These are phyloP conservation scores for Nemania diffusa DNA, from an alignment of 2,329 filamentous ascomycete genomes.

Conservation along the genomic window DNA sequence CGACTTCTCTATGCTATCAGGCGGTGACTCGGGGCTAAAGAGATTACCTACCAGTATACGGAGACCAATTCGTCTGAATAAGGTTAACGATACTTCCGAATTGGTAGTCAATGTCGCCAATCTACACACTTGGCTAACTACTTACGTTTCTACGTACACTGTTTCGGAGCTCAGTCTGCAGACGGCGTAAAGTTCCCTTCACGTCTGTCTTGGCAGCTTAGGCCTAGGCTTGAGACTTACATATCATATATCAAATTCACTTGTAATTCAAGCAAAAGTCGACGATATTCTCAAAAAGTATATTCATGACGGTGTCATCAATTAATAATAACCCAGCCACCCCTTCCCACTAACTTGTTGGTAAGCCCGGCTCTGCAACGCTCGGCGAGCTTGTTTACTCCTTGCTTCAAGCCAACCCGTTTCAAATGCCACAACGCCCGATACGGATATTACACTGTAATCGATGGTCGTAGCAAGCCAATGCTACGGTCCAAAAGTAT, in stretches of 20 bases:
- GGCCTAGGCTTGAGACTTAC: background rate
- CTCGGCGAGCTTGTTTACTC: background rate
- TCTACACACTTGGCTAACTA: background rate
- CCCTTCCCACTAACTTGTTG: background rate
- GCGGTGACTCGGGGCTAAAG: background rate
- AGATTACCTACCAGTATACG: background rate
- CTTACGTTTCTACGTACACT: background rate
- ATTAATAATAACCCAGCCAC: conserved; percentile 20
- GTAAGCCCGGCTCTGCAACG: conserved; percentile 12
- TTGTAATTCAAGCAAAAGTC: background rate
- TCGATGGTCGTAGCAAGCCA: conserved; percentile 16
- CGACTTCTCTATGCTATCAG: background rate
- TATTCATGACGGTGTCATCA: conserved; percentile 15
- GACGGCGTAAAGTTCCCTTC: background rate
- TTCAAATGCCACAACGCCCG: conserved; percentile 31
- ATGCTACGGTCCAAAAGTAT: conserved; percentile 23
- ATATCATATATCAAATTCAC: background rate
- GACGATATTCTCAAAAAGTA: conserved; percentile 12
- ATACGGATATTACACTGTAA: conserved; percentile 30
- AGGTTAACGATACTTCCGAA: background rate
- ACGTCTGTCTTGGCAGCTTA: background rate
- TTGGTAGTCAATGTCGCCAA: background rate
- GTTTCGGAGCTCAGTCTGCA: too few species aligned
- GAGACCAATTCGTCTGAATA: too few species aligned
- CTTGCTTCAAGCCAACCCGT: conserved; percentile 16